Conservation (phyloP, 345 rosid species). For the Gynandropsis gynandra region DNA sequence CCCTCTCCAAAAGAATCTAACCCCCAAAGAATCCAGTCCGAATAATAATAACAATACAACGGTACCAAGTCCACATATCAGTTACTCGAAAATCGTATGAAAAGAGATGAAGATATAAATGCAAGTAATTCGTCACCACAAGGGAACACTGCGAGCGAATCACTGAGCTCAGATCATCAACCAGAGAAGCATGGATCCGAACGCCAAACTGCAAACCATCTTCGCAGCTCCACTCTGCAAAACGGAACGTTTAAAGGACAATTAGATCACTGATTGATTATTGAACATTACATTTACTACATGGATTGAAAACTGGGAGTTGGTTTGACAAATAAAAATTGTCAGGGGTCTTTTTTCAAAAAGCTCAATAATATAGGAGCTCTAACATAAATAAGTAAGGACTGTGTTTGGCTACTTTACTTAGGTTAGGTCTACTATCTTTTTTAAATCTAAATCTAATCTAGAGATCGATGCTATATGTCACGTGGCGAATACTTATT, state of each 20-base stretch:
- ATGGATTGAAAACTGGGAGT: too few species aligned
- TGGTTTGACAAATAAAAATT: not conserved
- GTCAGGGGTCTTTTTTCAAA: not conserved
- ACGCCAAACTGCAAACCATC: constrained; percentile 26
- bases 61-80: constrained; percentile 15
- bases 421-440: constrained; percentile 5
- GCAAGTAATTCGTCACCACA: too few species aligned
- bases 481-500: constrained; percentile 8
- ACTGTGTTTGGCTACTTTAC: constrained; percentile 11
- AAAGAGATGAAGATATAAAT: too few species aligned
- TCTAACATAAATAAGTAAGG: not conserved
- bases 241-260: not conserved
- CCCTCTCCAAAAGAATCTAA: constrained; percentile 28
- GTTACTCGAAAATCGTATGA: too few species aligned
- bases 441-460: constrained; percentile 10
- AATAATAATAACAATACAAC: constrained; percentile 20
- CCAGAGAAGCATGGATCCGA: constrained; percentile 31
- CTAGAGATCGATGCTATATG: not conserved
- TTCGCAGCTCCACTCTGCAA: constrained; percentile 30
- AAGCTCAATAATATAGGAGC: not conserved
- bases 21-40: constrained; percentile 30
- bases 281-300: too few species aligned
- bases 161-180: constrained; percentile 22
- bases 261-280: not conserved
- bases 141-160: not conserved